Conservation (phyloP, 202 grass and related monocot genomes). For the Zoysia matrella region DNA sequence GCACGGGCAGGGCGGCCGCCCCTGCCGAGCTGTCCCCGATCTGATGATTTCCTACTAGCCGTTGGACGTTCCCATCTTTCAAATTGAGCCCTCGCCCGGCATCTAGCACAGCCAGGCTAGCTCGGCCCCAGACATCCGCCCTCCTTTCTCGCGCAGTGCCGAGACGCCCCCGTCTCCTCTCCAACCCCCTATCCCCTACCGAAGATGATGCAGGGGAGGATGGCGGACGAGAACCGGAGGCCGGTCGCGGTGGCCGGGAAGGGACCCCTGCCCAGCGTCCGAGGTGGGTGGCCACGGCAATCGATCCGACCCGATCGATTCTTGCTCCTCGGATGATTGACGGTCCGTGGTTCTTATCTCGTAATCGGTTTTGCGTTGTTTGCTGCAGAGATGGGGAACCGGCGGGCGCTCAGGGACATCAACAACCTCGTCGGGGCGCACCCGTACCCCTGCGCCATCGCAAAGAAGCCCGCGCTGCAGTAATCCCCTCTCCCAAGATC, state of each 20-base stretch:
- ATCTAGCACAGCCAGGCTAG: neutral
- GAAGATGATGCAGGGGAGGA: slow-evolving; percentile 51
- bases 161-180: neutral
- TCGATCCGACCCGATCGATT: neutral
- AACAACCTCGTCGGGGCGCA: slow-evolving; percentile 53
- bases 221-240: slow-evolving; percentile 59
- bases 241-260: slow-evolving; percentile 15
- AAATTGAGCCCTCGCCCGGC: slow-evolving; percentile 15
- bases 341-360: neutral
- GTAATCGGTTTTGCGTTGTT: slow-evolving; percentile 12
- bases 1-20: slow-evolving; percentile 25
- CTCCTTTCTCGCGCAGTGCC: slow-evolving; percentile 39
- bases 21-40: slow-evolving; percentile 32
- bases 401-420: slow-evolving; percentile 66
- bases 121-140: slow-evolving; percentile 40
- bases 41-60: slow-evolving; percentile 48
- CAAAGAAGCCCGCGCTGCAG: slow-evolving; percentile 60
- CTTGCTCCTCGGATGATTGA: neutral
- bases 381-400: slow-evolving; percentile 61
- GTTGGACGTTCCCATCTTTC: slow-evolving; percentile 47
- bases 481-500: slow-evolving; percentile 34
- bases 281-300: slow-evolving; percentile 44
- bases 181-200: neutral
- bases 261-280: slow-evolving; percentile 30
- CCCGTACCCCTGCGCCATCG: slow-evolving; percentile 43